These are phyloP conservation scores for Lentinula sp. DNA, from an alignment of 768 basidiomycete genomes.

Conservation along the genomic window DNA sequence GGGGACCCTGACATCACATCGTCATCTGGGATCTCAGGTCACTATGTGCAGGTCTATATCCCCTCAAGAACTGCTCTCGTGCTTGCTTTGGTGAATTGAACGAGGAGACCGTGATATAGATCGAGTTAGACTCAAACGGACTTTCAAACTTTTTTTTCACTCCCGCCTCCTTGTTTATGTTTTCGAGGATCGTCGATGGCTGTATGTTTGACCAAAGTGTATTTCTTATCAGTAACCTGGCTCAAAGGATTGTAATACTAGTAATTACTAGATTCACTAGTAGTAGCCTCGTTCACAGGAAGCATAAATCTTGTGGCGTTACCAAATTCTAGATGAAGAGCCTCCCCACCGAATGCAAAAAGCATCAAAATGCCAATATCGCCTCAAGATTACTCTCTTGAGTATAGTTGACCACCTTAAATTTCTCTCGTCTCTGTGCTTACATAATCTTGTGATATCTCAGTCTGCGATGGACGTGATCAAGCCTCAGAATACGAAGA, in stretches of 20 bases:
- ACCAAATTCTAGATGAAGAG: background rate
- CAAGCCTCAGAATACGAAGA: background rate
- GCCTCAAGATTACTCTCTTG: no score
- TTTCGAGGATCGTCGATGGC: background rate
- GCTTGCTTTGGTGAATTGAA: slow-evolving; percentile 28
- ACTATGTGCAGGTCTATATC: slow-evolving; percentile 54
- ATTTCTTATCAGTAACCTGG: background rate
- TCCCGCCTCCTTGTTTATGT: background rate
- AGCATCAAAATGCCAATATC: no score
- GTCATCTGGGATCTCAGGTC: background rate
- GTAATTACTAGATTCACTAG: background rate
- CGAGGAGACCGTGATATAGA: background rate
- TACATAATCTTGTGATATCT: no score
- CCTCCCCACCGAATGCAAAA: no score
- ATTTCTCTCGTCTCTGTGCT: no score
- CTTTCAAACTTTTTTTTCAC: background rate
- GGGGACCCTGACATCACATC: background rate
- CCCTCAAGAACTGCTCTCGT: slow-evolving; percentile 64
- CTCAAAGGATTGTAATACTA: background rate
- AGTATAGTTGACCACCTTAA: no score
- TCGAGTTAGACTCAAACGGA: background rate
- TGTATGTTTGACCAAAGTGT: background rate
- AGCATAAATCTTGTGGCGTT: background rate
- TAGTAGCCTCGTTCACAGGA: no score
- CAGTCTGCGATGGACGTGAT: no score